Conservation (phyloP, 1,139 yeast genomes). For the Zygosaccharomyces sapae region DNA sequence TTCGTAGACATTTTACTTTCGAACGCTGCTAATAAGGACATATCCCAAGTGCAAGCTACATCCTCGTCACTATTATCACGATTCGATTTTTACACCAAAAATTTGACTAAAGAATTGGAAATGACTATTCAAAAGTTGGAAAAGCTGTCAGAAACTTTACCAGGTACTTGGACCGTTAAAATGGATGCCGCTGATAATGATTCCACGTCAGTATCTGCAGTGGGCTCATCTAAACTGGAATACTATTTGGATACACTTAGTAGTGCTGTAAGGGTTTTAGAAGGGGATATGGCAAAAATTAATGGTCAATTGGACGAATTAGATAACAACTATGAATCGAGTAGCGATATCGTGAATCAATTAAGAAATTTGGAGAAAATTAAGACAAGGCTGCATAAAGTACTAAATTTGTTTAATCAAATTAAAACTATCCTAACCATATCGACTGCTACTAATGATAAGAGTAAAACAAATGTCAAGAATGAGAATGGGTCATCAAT, state of each 20-base stretch:
- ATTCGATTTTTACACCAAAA: constrained; percentile 58
- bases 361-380: constrained; percentile 44
- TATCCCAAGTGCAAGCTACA: constrained; percentile 37
- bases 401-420: constrained; percentile 45
- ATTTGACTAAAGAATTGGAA: constrained; percentile 50
- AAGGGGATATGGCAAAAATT: constrained; percentile 45
- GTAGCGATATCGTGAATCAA: constrained; percentile 38
- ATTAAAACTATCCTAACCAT: constrained; percentile 39
- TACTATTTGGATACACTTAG: constrained; percentile 59
- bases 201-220: constrained; percentile 17
- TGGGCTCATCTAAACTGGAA: constrained; percentile 51
- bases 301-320: constrained; percentile 31
- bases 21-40: constrained; percentile 25
- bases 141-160: constrained; percentile 32
- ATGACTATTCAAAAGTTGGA: constrained; percentile 45
- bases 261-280: constrained; percentile 52
- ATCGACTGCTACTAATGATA: constrained; percentile 16
- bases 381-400: constrained; percentile 44
- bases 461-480: constrained; percentile 1
- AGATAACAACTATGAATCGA: constrained; percentile 19
- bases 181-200: constrained; percentile 16
- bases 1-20: constrained; percentile 45
- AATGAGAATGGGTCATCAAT: constrained; percentile 12
- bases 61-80: constrained; percentile 49
- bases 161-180: constrained; percentile 25